Base-by-base conservation (phyloP, 305 asterid species). In the Fraxinus velutina region DNA sequence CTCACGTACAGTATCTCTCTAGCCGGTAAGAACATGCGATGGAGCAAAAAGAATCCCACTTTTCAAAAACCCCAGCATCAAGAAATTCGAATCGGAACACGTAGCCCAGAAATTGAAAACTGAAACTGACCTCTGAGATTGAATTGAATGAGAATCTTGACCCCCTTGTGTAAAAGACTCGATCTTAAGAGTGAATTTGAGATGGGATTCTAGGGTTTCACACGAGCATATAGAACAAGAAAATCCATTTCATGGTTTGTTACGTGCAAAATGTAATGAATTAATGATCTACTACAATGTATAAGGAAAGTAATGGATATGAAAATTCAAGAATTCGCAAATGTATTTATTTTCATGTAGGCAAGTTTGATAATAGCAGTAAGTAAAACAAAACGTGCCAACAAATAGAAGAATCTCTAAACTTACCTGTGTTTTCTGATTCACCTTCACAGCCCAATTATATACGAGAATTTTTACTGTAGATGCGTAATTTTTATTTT, bases 341-440 rank as follows among this genome's bases (percentile, higher is more conserved):
- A 50, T 22, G 71, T 79, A 75, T 42, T 17, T 17, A 42, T 73
- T 22, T 57, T 77, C 21, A 70, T 79, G 77, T 72, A 75, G 76
- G 83, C 47, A n/a, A 79, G 76, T 75, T 50, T 71, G 60, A 83
- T 30, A 81, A 60, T 70, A 32, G 78, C 50, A 60, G 73, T 10
- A 60, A 66, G 76, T 68, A 72, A 75, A 76, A 84, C 85, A 85
- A 87, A 92, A 91, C 92, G 91, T 91, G 93, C 88, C 85, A 81
- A 81, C 89, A 88, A 85, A 83, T 89, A 77, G 86, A 89, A 85
- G 93, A 75, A 87, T 89, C 87, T 21, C 88, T 88, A 75, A 75
- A n/a, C 81, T 84, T 80, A 79, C 87, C 82, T 15, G 10, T 5
- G 10, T 1, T 22, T 70, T 70, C 1, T 30, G 44, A 1, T 12